Evolutionary conservation across 306 rosid genomes (phyloP).

Genomic region (Glycyrrhiza uralensis): DNA sequence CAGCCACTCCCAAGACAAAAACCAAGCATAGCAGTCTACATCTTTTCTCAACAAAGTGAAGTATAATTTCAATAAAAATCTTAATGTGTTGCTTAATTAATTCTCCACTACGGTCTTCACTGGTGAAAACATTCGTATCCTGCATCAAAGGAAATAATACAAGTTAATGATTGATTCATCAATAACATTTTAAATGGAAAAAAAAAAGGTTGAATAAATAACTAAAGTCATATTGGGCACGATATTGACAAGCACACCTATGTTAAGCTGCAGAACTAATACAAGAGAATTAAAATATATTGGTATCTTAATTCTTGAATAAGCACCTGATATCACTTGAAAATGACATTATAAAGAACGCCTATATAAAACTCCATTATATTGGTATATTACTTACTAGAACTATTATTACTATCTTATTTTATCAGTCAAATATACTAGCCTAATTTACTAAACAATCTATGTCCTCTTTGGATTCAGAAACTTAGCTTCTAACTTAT

Average conservation of each 20-base stretch:
- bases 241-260: background rate
- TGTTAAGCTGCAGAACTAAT: background rate
- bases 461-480: too few relatives aligned
- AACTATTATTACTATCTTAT: background rate
- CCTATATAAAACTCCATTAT: too few relatives aligned
- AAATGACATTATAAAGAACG: too few relatives aligned
- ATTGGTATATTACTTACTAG: background rate
- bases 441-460: background rate
- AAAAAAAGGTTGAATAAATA: background rate
- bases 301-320: background rate
- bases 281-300: background rate
- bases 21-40: slow-evolving; percentile 15
- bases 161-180: background rate
- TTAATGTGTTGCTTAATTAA: background rate
- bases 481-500: too few relatives aligned
- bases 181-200: background rate
- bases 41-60: slow-evolving; percentile 4
- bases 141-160: background rate
- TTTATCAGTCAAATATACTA: background rate
- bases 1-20: background rate
- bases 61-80: slow-evolving; percentile 7
- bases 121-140: background rate
- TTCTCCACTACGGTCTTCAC: background rate
- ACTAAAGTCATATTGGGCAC: background rate
- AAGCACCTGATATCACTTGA: too few relatives aligned